phyloP scores from a whole-genome alignment of 1,284 basidiomycete species.

The Ceratobasidium sp. region DNA sequence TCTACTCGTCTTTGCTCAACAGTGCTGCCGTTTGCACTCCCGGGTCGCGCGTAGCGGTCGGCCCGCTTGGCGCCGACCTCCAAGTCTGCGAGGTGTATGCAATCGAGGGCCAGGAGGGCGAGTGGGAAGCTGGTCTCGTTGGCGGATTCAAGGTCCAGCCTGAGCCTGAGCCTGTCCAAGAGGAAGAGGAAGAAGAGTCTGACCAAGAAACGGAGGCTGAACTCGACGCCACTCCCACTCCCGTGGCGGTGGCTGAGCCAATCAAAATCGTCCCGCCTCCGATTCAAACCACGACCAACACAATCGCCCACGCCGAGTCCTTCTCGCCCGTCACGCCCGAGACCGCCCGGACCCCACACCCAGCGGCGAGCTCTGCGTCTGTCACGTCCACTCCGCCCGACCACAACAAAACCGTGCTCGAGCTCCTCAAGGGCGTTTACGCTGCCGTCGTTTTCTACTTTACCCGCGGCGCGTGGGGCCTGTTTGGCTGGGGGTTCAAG shows the following conservation, averaged over 20 bases:
- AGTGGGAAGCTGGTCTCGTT: slow-evolving; percentile 24
- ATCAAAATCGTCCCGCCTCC: slow-evolving; percentile 1
- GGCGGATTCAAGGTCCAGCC: slow-evolving; percentile 18
- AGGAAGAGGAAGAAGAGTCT: slow-evolving; percentile 1
- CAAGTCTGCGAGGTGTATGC: slow-evolving; percentile 23
- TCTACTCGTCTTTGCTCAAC: slow-evolving; percentile 14
- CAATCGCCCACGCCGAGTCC: not conserved
- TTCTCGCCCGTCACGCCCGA: not conserved
- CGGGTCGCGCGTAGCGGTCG: slow-evolving; percentile 26
- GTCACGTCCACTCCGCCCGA: not conserved
- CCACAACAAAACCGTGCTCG: slow-evolving; percentile 17
- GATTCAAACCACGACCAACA: slow-evolving; percentile 13
- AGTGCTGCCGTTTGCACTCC: slow-evolving; percentile 19
- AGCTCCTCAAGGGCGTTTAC: slow-evolving; percentile 5
- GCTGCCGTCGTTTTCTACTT: slow-evolving; percentile 21
- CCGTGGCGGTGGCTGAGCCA: not conserved
- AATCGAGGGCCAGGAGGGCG: not conserved
- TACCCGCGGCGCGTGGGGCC: slow-evolving; percentile 17
- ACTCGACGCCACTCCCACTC: not conserved
- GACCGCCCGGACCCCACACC: not conserved
- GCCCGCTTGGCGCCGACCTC: slow-evolving; percentile 16
- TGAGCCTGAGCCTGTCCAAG: slow-evolving; percentile 12
- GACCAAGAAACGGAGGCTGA: not conserved
- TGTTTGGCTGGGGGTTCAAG: slow-evolving; percentile 24
- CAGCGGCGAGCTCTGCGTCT: not conserved